Percentiles rank a stretch among this genome's conserved stretches.
Evolutionary conservation across 1,284 basidiomycete species (phyloP).

Genomic region (Cutaneotrichosporon cavernicola): DNA sequence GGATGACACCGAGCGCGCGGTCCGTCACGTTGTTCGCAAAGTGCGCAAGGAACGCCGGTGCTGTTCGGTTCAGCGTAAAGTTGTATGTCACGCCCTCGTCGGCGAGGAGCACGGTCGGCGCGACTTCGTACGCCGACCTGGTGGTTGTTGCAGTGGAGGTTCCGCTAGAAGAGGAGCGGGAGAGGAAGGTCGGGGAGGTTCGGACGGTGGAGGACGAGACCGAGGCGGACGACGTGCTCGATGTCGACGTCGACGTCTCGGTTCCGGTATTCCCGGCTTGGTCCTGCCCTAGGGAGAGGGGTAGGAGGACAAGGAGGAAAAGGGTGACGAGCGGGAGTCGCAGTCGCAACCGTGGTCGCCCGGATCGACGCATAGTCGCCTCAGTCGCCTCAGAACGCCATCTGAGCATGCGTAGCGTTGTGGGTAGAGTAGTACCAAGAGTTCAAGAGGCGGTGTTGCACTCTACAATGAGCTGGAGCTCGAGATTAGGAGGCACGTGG

Average conservation of each 20-base stretch:
- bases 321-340: neutral
- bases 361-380: neutral
- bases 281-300: neutral
- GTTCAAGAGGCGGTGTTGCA: neutral
- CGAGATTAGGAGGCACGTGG: neutral
- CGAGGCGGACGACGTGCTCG: neutral
- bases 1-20: neutral
- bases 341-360: neutral
- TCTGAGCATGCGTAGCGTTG: neutral
- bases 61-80: constrained; percentile 10
- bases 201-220: neutral
- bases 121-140: neutral
- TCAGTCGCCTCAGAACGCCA: neutral
- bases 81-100: constrained; percentile 8
- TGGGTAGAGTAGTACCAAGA: neutral
- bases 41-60: constrained; percentile 3
- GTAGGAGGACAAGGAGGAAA: neutral
- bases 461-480: neutral
- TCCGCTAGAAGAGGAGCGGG: neutral
- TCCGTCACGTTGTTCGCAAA: neutral
- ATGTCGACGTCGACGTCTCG: neutral
- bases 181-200: neutral
- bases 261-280: neutral
- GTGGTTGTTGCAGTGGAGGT: neutral
- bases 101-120: constrained; percentile 9